These are phyloP conservation scores for Diatrype stigma DNA, from an alignment of 2,329 filamentous ascomycete genomes.

Conservation along the genomic window DNA sequence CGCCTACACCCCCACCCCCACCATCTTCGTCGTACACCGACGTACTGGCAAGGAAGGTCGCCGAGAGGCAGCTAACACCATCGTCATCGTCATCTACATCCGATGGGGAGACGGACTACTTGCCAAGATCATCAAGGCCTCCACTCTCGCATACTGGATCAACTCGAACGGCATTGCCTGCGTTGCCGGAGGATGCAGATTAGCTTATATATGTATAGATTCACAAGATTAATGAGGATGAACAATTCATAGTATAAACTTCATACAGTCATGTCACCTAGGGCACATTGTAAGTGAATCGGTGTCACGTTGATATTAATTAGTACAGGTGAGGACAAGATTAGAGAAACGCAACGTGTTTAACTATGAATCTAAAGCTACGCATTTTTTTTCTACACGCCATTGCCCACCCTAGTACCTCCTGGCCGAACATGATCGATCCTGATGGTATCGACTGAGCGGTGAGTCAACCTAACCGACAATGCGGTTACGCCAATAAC, in stretches of 20 bases:
- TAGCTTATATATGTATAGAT: constrained; percentile 1
- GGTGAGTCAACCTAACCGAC: not conserved
- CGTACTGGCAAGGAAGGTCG: constrained; percentile 15
- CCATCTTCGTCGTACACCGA: constrained; percentile 11
- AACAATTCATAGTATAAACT: not conserved
- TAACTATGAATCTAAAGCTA: not conserved
- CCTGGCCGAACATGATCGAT: not conserved
- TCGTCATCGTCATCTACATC: constrained; percentile 12
- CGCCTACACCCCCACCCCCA: not conserved
- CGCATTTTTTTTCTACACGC: not conserved
- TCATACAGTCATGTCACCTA: no score
- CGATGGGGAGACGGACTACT: constrained; percentile 9
- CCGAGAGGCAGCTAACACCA: constrained; percentile 25
- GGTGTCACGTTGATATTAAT: no score
- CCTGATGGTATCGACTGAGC: not conserved
- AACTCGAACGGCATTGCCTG: constrained; percentile 40
- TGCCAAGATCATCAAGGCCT: constrained; percentile 13
- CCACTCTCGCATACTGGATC: constrained; percentile 14
- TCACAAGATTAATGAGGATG: constrained; percentile 6
- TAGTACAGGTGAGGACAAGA: no score
- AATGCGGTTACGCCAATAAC: not conserved
- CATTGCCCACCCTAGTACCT: not conserved
- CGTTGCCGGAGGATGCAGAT: constrained; percentile 35
- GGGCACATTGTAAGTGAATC: no score
- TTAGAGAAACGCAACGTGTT: not conserved